A percentile compares a stretch with the other conserved stretches of the same genome.
Evolutionary conservation across 164 flowering plant genomes (phyloP).

Genomic region (Annona cherimola): DNA sequence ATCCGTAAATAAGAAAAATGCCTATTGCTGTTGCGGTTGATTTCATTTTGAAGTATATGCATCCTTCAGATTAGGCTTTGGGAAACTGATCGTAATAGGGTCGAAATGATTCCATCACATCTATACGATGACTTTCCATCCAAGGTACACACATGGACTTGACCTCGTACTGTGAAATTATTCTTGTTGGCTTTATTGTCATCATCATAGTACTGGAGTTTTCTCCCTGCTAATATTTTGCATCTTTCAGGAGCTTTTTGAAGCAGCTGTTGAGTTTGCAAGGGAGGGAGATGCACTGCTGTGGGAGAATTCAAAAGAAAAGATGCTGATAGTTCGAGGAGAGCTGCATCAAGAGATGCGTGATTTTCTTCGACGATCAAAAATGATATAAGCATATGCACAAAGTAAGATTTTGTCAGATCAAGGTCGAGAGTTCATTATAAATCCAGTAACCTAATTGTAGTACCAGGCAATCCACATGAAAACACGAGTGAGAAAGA

Average conservation of each 20-base stretch:
- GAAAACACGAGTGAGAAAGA: too few relatives aligned
- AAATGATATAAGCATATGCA: slow-evolving; percentile 33
- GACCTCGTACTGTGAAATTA: too few relatives aligned
- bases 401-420: too few relatives aligned
- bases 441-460: too few relatives aligned
- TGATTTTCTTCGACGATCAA: slow-evolving; percentile 55
- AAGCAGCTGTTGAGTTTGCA: slow-evolving; percentile 78
- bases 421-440: too few relatives aligned
- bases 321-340: slow-evolving; percentile 65
- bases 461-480: too few relatives aligned
- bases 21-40: not conserved
- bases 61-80: slow-evolving; percentile 70
- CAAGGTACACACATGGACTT: slow-evolving; percentile 29
- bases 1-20: not conserved
- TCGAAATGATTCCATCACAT: slow-evolving; percentile 56
- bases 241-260: slow-evolving; percentile 60
- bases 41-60: slow-evolving; percentile 7
- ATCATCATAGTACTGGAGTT: too few relatives aligned
- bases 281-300: slow-evolving; percentile 55
- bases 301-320: slow-evolving; percentile 72
- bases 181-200: too few relatives aligned
- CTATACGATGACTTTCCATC: slow-evolving; percentile 78
- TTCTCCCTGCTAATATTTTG: not conserved
- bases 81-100: slow-evolving; percentile 78
- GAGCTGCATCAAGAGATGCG: slow-evolving; percentile 61